phyloP scores from a whole-genome alignment of 306 rosid species.

The Corylus americana region DNA sequence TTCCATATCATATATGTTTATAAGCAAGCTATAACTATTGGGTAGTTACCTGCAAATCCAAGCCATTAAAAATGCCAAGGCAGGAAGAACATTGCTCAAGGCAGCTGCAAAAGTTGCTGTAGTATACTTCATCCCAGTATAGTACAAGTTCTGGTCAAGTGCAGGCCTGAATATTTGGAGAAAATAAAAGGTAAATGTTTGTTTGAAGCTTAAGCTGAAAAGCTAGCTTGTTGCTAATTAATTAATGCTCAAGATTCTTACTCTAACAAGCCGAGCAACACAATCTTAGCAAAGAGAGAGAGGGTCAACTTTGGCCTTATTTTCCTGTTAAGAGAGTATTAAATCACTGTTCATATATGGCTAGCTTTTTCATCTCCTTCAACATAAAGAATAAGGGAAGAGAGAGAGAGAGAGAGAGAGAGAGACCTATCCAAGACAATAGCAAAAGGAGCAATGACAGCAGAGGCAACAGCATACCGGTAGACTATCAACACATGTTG shows the following conservation, averaged over 20 bases:
- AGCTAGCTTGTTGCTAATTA: not conserved
- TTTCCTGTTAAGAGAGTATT: conserved; percentile 36
- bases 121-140: conserved; percentile 52
- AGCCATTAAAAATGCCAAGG: conserved; percentile 57
- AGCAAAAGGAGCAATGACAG: conserved; percentile 49
- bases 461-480: conserved; percentile 45
- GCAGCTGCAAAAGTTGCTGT: conserved; percentile 58
- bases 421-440: conserved; percentile 46
- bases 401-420: not conserved
- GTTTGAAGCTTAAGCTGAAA: not conserved
- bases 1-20: not conserved
- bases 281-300: conserved; percentile 35
- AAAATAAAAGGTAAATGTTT: not conserved
- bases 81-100: conserved; percentile 60
- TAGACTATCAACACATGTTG: conserved; percentile 44
- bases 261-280: conserved; percentile 44
- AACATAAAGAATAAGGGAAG: not conserved
- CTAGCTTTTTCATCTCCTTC: not conserved
- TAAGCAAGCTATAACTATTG: not conserved
- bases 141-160: conserved; percentile 56
- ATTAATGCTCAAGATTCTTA: conserved; percentile 8
- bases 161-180: conserved; percentile 41
- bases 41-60: conserved; percentile 38
- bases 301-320: conserved; percentile 51
- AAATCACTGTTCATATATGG: not conserved